Evolutionary conservation across 2,329 filamentous ascomycete genomes (phyloP), one percentile per base, ranked within the genome.

Genomic region (Aspergillus pseudoviridinutans): DNA sequence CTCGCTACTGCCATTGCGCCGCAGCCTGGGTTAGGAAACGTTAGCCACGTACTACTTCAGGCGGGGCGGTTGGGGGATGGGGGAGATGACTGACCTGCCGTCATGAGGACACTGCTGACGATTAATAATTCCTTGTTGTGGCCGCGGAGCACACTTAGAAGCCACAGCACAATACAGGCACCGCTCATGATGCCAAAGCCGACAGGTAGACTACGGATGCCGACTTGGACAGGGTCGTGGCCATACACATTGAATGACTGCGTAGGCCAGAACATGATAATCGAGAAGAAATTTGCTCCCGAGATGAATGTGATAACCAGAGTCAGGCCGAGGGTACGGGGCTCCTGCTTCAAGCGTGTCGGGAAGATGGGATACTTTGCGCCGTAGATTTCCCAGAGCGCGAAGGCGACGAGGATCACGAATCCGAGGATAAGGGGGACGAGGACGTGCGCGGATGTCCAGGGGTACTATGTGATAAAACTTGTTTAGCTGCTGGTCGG

Each of bases 201-300:
- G 60, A 89, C 80, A 1, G 87, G 86, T 5, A 90, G 71, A 44
- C 84, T 84, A 57, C 87, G 81, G 57, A 89, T 73, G n/a, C 87
- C 87, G 54, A 89, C 81, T 24, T 78, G 79, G 20, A 87, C 70
- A 0, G 86, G 85, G 61, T 88, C 83, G 61, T 88, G 83, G 6
- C 84, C 84, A 66, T 87, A 87, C 9, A 87, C 81, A 61, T 87
- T 87, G 73, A 84, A 86, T 1, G 83, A 80, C 68, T 88, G 82
- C 0, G 83, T 85, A 4, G 84, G 84, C 84, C 85, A 88, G 68
- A 87, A 85, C 69, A 79, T 77, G 51, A 79, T 68, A 10, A 82
- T 73, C 0, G 80, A 79, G 66, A 84, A 82, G 70, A 84, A 84
- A 65, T 85, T 85, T 58, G 81, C 80, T 3, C 83, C 83, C 0